A percentile compares a stretch with the other conserved stretches of the same genome.
phyloP scores from a whole-genome alignment of 805 yeast species.

The Trichomonascus vanleenenianus region DNA sequence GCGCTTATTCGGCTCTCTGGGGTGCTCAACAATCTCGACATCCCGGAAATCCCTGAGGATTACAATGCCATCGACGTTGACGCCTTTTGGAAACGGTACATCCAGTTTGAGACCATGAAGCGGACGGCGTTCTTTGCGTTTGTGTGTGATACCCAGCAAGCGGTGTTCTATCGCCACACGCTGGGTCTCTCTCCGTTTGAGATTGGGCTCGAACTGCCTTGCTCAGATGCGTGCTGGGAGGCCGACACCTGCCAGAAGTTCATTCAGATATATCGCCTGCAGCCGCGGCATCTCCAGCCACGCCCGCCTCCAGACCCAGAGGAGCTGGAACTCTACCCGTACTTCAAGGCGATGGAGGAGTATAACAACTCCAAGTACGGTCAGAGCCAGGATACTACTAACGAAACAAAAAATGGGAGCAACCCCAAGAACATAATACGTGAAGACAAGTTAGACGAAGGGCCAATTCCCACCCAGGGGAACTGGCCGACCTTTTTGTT shows the following conservation, averaged over 20 bases:
- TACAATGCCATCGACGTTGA: slow-evolving; percentile 12
- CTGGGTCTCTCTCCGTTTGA: slow-evolving; percentile 36
- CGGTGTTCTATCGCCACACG: slow-evolving; percentile 29
- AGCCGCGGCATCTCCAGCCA: slow-evolving; percentile 10
- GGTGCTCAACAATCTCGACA: slow-evolving; percentile 20
- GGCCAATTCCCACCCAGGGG: slow-evolving; percentile 14
- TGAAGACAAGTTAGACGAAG: background rate
- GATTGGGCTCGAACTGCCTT: slow-evolving; percentile 38
- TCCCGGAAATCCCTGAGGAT: slow-evolving; percentile 16
- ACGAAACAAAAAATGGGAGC: background rate
- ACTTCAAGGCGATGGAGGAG: background rate
- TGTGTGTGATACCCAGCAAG: slow-evolving; percentile 35
- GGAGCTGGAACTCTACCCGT: slow-evolving; percentile 1
- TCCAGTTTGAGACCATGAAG: slow-evolving; percentile 35
- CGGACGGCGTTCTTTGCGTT: slow-evolving; percentile 37
- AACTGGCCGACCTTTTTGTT: slow-evolving; percentile 31
- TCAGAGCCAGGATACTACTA: slow-evolving; percentile 3
- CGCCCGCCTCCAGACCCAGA: slow-evolving; percentile 9
- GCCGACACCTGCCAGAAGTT: slow-evolving; percentile 21
- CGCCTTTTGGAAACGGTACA: slow-evolving; percentile 34
- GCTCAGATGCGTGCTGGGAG: slow-evolving; percentile 39
- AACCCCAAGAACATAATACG: background rate
- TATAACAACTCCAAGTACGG: background rate
- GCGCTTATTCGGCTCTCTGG: slow-evolving; percentile 26
- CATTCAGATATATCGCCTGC: slow-evolving; percentile 4